phyloP scores from a whole-genome alignment of 2,329 filamentous ascomycete species.

The Nigrospora sphaerica region DNA sequence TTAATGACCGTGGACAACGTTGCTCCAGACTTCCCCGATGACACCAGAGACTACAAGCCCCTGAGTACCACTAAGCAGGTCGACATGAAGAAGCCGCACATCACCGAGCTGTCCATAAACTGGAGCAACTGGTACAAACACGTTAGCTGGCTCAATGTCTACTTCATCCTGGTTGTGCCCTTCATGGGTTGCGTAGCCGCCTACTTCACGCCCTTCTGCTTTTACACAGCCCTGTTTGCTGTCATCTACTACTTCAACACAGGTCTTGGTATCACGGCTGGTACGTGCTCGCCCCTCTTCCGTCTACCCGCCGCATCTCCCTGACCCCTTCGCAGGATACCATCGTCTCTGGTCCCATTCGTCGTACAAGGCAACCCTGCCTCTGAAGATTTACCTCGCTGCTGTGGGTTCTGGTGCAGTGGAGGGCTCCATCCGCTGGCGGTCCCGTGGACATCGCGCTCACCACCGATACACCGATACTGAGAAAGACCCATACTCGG shows the following conservation, averaged over 20 bases:
- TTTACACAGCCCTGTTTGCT: slow-evolving; percentile 34
- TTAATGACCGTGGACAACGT: slow-evolving; percentile 26
- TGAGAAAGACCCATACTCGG: slow-evolving; percentile 42
- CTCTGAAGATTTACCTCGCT: slow-evolving; percentile 40
- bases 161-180: slow-evolving; percentile 73
- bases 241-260: slow-evolving; percentile 28
- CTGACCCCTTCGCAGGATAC: slow-evolving; percentile 17
- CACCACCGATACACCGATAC: slow-evolving; percentile 47
- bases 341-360: slow-evolving; percentile 35
- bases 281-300: slow-evolving; percentile 7
- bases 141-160: slow-evolving; percentile 87
- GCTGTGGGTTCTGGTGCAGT: slow-evolving; percentile 38
- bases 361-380: slow-evolving; percentile 33
- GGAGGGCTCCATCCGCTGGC: slow-evolving; percentile 42
- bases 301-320: neutral
- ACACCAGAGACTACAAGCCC: slow-evolving; percentile 49
- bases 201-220: slow-evolving; percentile 61
- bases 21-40: slow-evolving; percentile 40
- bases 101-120: too few species aligned
- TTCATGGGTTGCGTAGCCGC: slow-evolving; percentile 65
- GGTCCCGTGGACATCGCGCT: slow-evolving; percentile 40
- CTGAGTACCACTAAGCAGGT: slow-evolving; percentile 34
- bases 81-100: slow-evolving; percentile 66
- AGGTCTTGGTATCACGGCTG: slow-evolving; percentile 26
- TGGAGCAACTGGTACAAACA: slow-evolving; percentile 83